Conservation (phyloP, 2,329 filamentous ascomycete species). For the Apiospora saccharicola region DNA sequence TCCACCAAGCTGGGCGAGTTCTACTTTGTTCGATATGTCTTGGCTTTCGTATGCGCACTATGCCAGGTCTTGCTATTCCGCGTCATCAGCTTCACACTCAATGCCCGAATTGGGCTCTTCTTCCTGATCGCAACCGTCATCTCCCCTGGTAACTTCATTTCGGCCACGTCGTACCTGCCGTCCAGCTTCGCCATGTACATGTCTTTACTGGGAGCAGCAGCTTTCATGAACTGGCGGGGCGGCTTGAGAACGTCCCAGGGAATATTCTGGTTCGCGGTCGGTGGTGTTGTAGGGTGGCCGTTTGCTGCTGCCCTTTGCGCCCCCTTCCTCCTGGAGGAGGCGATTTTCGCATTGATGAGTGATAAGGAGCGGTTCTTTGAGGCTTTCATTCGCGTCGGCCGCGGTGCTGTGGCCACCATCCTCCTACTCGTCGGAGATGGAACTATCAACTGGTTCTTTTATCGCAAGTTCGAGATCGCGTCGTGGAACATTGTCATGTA, state of each 20-base stretch:
- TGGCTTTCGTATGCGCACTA: slow-evolving; percentile 79
- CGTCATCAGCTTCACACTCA: slow-evolving; percentile 77
- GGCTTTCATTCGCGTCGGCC: slow-evolving; percentile 65
- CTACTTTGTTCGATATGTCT: slow-evolving; percentile 79
- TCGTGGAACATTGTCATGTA: slow-evolving; percentile 95
- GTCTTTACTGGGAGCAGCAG: slow-evolving; percentile 82
- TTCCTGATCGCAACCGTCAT: slow-evolving; percentile 80
- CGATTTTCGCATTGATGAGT: slow-evolving; percentile 62
- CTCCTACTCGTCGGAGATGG: slow-evolving; percentile 75
- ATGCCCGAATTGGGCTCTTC: slow-evolving; percentile 83
- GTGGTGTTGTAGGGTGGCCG: slow-evolving; percentile 90
- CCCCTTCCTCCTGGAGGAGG: slow-evolving; percentile 83
- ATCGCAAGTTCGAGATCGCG: slow-evolving; percentile 78
- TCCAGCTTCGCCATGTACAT: slow-evolving; percentile 98
- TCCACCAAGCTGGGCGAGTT: slow-evolving; percentile 78
- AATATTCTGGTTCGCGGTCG: slow-evolving; percentile 90
- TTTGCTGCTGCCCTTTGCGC: slow-evolving; percentile 84
- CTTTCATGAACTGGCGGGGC: slow-evolving; percentile 89
- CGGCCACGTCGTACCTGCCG: slow-evolving; percentile 84
- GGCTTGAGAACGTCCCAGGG: slow-evolving; percentile 82
- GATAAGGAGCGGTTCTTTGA: slow-evolving; percentile 67
- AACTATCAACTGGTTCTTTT: slow-evolving; percentile 82
- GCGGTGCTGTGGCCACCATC: slow-evolving; percentile 72
- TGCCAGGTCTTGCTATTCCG: slow-evolving; percentile 86
- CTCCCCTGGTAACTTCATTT: slow-evolving; percentile 93